phyloP scores from a whole-genome alignment of 306 rosid species.

The Glycine tomentella region DNA sequence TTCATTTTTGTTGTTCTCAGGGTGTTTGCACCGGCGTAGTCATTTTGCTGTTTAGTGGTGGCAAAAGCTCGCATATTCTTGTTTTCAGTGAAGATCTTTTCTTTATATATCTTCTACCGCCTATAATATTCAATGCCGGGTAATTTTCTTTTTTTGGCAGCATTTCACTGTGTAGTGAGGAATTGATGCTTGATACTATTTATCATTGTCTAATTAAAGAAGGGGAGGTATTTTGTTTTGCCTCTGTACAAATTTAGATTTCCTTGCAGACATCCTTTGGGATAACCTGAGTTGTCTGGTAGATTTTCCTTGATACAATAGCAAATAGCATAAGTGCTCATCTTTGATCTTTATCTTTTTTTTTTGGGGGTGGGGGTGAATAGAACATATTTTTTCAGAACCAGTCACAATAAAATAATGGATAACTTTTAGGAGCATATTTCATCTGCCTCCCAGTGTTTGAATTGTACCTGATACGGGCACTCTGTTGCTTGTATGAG shows the following conservation, averaged over 20 bases:
- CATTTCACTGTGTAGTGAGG: neutral
- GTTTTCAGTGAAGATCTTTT: constrained; percentile 97
- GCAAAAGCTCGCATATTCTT: constrained; percentile 87
- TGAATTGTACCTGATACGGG: constrained; percentile 32
- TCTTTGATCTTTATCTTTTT: constrained; percentile 30
- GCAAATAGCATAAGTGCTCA: constrained; percentile 8
- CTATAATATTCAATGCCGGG: constrained; percentile 99
- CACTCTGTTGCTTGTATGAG: constrained; percentile 6
- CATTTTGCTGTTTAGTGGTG: constrained; percentile 83
- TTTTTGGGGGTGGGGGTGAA: neutral
- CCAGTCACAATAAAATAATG: constrained; percentile 22
- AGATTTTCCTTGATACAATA: neutral
- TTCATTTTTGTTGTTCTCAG: constrained; percentile 59
- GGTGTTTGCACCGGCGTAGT: constrained; percentile 82
- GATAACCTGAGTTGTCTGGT: constrained; percentile 23
- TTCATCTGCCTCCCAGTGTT: constrained; percentile 21
- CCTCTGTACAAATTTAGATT: too few relatives aligned
- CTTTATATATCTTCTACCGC: constrained; percentile 97
- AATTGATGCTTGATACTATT: constrained; percentile 13
- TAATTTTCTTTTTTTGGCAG: constrained; percentile 44
- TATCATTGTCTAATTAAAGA: constrained; percentile 1
- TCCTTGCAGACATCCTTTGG: constrained; percentile 18
- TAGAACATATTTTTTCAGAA: constrained; percentile 9
- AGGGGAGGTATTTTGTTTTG: constrained; percentile 14
- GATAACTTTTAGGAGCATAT: constrained; percentile 29